Conservation (phyloP, 306 rosid genomes). For the Cicer pinnatifidum region DNA sequence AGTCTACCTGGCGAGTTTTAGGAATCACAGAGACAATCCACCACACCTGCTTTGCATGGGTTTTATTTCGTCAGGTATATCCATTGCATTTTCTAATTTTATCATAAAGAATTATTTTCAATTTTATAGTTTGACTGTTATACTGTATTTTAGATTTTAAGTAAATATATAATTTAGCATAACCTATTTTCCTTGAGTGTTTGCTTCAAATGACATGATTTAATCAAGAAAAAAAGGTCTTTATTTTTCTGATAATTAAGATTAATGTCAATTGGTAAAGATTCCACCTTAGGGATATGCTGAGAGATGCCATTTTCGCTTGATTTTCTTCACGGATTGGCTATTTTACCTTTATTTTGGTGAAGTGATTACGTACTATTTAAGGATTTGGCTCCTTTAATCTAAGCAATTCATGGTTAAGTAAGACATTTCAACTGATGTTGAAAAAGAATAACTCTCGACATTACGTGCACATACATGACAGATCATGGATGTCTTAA, state of each 20-base stretch:
- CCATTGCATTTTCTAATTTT: conserved; percentile 26
- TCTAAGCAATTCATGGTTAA: background rate
- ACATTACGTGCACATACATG: background rate
- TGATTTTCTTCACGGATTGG: background rate
- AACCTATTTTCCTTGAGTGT: conserved; percentile 20
- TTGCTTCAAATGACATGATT: conserved; percentile 8
- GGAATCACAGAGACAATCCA: conserved; percentile 98
- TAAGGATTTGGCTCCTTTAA: background rate
- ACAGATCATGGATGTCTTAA: background rate
- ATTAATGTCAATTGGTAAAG: conserved; percentile 23
- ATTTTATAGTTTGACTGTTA: conserved; percentile 28
- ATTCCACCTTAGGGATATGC: background rate
- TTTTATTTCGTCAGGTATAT: conserved; percentile 90
- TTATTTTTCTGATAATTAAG: background rate
- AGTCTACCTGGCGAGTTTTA: conserved; percentile 97
- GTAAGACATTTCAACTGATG: background rate
- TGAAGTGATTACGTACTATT: background rate
- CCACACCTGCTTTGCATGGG: conserved; percentile 94
- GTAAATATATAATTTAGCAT: too few species aligned
- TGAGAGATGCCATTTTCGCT: background rate
- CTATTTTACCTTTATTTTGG: background rate
- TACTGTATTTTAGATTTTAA: background rate
- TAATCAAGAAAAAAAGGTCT: conserved; percentile 16
- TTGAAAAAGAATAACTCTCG: background rate
- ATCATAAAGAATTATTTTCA: conserved; percentile 17